Base-by-base conservation (phyloP, 2,329 filamentous ascomycete species). In the Chaetomiaceae sp. region DNA sequence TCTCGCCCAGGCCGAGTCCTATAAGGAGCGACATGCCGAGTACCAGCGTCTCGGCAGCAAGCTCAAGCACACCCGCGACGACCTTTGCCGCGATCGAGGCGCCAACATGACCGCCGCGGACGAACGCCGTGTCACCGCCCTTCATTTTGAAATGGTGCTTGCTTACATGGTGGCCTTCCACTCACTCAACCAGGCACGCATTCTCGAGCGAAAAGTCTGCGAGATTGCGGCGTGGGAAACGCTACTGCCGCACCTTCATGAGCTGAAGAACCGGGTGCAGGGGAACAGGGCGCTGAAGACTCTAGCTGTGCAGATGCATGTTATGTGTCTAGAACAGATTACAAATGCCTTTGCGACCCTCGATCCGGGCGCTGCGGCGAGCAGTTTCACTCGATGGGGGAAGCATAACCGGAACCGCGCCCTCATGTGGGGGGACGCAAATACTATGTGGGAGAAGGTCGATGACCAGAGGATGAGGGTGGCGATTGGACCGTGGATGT, bases 41-140 rank as follows among this genome's bases (percentile, higher is more conserved):
- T 74, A 74, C 58, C 66, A 65, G 25, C 63, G 57, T 2, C 61
- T 80, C 7, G 80, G 76, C 2, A 75, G 70, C 29, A 74, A 71
- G 48, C 68, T 82, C 16, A 83, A 83, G 68, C 79, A 81, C 55
- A 69, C 73, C 11, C 76, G 78, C 23, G 80, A 83, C 56, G 72
- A 67, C 14, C 71, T 79, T 32, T 58, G 67, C 5, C 65, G 62
- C 23, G 56, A 51, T n/a, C 58, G 53, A 36, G 55, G 55, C 47
- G 56, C 45, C 38, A 61, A 61, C 9, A 64, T 62, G 16, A 60
- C 64, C 32, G 64, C 68, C n/a, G 49, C 65, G 6, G 70, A 71
- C 21, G 64, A 68, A 48, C 74, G 73, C 60, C 66, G 71, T n/a
- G 70, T 69, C 29, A 71, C 69, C 27, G 70, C 71, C 1, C 66